Conservation (phyloP, 2,329 filamentous ascomycete species). For the Aspergillus sclerotialis region DNA sequence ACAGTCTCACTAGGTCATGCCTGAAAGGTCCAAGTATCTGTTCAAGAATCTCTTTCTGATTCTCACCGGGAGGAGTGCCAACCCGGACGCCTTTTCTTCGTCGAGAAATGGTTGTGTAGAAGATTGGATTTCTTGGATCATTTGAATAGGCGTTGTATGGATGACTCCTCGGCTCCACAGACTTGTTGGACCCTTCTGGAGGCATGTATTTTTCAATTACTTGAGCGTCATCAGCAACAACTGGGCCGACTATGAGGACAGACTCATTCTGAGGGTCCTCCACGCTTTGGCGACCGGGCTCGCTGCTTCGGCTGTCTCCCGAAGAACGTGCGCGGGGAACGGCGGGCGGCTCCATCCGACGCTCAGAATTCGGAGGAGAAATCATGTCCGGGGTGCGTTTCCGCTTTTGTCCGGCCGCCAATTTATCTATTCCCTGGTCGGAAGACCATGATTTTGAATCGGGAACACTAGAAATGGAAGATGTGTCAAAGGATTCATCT, state of each 20-base stretch:
- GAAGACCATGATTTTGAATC: conserved; percentile 23
- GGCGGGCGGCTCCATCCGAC: conserved; percentile 13
- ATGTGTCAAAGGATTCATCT: conserved; percentile 25
- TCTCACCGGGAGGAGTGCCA: conserved; percentile 39
- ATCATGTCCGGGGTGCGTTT: conserved; percentile 26
- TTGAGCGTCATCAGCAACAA: conserved; percentile 54
- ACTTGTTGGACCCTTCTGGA: conserved; percentile 30
- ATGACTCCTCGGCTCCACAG: conserved; percentile 34
- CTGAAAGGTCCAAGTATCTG: conserved; percentile 52
- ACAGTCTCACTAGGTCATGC: conserved; percentile 46
- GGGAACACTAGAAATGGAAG: conserved; percentile 16
- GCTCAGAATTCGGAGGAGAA: conserved; percentile 16
- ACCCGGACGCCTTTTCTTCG: conserved; percentile 41
- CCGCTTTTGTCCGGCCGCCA: conserved; percentile 26
- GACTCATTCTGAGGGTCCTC: conserved; percentile 37
- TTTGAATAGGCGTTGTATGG: conserved; percentile 47
- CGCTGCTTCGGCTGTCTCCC: conserved; percentile 21
- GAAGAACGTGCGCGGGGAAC: conserved; percentile 17
- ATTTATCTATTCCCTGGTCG: conserved; percentile 16
- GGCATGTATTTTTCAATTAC: conserved; percentile 55
- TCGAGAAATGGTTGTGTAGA: conserved; percentile 44
- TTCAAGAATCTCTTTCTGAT: conserved; percentile 50
- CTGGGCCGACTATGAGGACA: conserved; percentile 53
- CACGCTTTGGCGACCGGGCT: conserved; percentile 23
- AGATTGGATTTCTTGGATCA: conserved; percentile 39